Base-by-base conservation (phyloP, 257 asterid species). In the Nicotiana paniculata region DNA sequence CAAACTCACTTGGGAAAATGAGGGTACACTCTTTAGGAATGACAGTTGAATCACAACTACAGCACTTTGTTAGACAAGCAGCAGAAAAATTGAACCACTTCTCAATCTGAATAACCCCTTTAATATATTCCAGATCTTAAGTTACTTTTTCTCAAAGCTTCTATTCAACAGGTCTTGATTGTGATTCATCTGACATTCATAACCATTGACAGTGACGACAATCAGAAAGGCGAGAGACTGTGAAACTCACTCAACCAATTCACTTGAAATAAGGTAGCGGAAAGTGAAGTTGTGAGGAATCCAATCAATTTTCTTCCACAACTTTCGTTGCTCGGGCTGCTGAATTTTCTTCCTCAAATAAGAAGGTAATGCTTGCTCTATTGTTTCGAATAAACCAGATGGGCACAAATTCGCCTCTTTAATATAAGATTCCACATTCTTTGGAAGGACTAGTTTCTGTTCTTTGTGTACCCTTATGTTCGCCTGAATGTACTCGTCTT, bases 401-500 rank as follows among this genome's bases (percentile, higher is more conserved):
- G 90, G 82, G 37, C 90, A 86, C 79, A 93, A 80, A 15, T 89
- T 89, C 78, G 81, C 85, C 37, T 93, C 97, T 89, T 96, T 96
- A 5, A 83, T 85, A 83, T 81, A 93, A 83, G 81, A 83, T 13
- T 94, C 97, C 77, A 96, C 92, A 8, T 89, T 93, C 85, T 93
- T 96, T 0, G 99, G 98, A 18, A 96, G 77, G 46, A 86, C 69
- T 83, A 96, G 35, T 72, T 90, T 96, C 53, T 88, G 88, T 70
- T 94, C 98, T 77, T 92, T 93, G 18, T 93, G 91, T 77, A 86
- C 24, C 86, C 79, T 93, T 64, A 86, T 57, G 81, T 86, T 92
- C 85, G 89, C 89, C 67, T 90, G 96, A 64, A 96, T 86, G 87
- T 94, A 93, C 86, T 96, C 98, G 84, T 96, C 99, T 89, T 94